Percentiles rank a stretch among this genome's conserved stretches.
Conservation (phyloP, 257 asterid species). For the Nicotiana tabacum region DNA sequence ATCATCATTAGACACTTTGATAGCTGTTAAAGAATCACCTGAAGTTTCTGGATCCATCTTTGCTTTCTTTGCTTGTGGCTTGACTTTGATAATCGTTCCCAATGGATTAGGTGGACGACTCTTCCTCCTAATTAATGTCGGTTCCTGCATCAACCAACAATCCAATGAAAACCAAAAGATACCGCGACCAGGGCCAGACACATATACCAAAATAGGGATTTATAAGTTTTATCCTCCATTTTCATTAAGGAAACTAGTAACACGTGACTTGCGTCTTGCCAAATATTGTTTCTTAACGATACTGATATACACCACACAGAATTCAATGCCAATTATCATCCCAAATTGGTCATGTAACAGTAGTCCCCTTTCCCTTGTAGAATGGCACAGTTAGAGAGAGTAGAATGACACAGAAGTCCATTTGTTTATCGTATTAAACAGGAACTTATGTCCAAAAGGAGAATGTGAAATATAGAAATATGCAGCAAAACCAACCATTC, state of each 20-base stretch:
- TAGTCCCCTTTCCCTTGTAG: background rate
- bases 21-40: slow-evolving; percentile 16
- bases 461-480: background rate
- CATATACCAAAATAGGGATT: background rate
- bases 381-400: background rate
- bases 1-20: slow-evolving; percentile 4
- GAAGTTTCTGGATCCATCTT: slow-evolving; percentile 32
- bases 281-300: background rate
- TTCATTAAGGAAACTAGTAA: too few species aligned
- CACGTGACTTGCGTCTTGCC: background rate
- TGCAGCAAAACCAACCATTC: background rate
- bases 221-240: too few species aligned
- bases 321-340: background rate
- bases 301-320: background rate
- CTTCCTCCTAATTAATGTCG: slow-evolving; percentile 40
- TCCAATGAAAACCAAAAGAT: background rate
- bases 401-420: background rate
- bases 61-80: slow-evolving; percentile 80
- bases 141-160: slow-evolving; percentile 36
- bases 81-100: slow-evolving; percentile 61
- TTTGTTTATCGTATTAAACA: background rate
- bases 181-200: background rate
- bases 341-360: background rate
- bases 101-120: slow-evolving; percentile 36
- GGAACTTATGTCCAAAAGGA: background rate